Evolutionary conservation across 805 yeast genomes (phyloP), one percentile per base, ranked within the genome.

Genomic region (Yamadazyma kitorensis): DNA sequence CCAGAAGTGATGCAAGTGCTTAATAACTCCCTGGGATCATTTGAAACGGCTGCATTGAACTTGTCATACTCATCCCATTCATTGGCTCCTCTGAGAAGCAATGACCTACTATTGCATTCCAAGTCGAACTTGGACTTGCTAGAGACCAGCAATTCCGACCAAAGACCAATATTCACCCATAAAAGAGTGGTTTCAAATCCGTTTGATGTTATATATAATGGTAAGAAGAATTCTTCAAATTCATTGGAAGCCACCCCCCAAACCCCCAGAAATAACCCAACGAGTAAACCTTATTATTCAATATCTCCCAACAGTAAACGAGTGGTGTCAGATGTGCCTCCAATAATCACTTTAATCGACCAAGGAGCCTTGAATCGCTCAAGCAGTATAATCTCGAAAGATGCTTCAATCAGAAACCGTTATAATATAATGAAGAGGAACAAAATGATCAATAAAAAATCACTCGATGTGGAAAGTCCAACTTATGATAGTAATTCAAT

Each of bases 321-420:
- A n/a, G 26, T 27, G 9, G 24, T 37, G 8, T 21, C 44, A 6
- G 33, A 31, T 8, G 20, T 31, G 11, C 50, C 40, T 18, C 64
- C 63, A 4, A 40, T 49, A 2, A 45, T 59, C 3, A 59, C 65
- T 4, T 29, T 52, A 16, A 45, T 57, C 2, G 57, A 55, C 28
- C 44, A 48, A 19, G 29, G 31, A 6, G 30, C 30, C 17, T 22
- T 53, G 20, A 44, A 47, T 16, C 37, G 67, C 19, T 37, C 57
- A 0, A 57, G 57, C 2, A 59, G 66, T 4, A 37, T 61, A 2
- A 41, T 58, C 4, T 64, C 70, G 2, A 36, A 45, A 6, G 28
- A 44, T n/a, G 64, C 65, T 8, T 45, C 63, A 2, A 25, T 64
- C 2, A 43, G 64, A 24, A 52, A 59, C 37, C 43, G 67, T 24